A percentile compares a stretch with the other conserved stretches of the same genome.
Conservation (phyloP, 176 grass and related monocot genomes). For the Aegilops tauschii region DNA sequence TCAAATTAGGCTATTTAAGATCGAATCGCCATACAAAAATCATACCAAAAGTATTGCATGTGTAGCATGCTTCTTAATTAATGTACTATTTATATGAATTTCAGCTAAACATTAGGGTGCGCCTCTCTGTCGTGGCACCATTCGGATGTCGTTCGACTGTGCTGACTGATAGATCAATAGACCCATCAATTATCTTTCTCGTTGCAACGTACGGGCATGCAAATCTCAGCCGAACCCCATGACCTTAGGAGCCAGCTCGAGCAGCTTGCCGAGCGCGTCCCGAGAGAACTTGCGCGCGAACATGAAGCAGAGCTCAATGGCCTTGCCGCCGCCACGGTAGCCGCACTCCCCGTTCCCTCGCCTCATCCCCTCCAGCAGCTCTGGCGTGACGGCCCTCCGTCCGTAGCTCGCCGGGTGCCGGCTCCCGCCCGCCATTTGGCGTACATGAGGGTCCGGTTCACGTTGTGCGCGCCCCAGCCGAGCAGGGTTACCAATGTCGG, state of each 20-base stretch:
- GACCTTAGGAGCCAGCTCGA: slow-evolving; percentile 49
- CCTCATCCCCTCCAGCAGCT: slow-evolving; percentile 41
- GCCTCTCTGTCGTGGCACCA: too few species aligned
- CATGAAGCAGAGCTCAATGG: slow-evolving; percentile 38
- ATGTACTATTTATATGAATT: too few species aligned
- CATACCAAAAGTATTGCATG: too few species aligned
- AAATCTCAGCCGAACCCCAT: slow-evolving; percentile 31
- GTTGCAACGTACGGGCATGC: too few species aligned
- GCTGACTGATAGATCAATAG: too few species aligned
- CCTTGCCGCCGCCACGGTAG: neutral
- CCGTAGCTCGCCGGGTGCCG: slow-evolving; percentile 33
- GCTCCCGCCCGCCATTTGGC: slow-evolving; percentile 29
- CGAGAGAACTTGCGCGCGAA: slow-evolving; percentile 75
- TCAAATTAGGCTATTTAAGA: too few species aligned
- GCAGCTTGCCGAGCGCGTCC: slow-evolving; percentile 37
- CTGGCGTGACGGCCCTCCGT: slow-evolving; percentile 16
- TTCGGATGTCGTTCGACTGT: too few species aligned
- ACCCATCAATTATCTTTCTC: too few species aligned
- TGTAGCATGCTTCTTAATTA: too few species aligned
- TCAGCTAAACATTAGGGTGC: too few species aligned
- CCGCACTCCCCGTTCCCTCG: slow-evolving; percentile 47
- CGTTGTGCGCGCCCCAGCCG: slow-evolving; percentile 26
- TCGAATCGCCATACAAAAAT: too few species aligned
- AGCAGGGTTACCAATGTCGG: slow-evolving; percentile 50
- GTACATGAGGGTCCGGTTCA: slow-evolving; percentile 60